Percentiles rank a stretch among this genome's conserved stretches.
Evolutionary conservation across 2,329 filamentous ascomycete species (phyloP).

Genomic region (Ambrosiella beaveri): DNA sequence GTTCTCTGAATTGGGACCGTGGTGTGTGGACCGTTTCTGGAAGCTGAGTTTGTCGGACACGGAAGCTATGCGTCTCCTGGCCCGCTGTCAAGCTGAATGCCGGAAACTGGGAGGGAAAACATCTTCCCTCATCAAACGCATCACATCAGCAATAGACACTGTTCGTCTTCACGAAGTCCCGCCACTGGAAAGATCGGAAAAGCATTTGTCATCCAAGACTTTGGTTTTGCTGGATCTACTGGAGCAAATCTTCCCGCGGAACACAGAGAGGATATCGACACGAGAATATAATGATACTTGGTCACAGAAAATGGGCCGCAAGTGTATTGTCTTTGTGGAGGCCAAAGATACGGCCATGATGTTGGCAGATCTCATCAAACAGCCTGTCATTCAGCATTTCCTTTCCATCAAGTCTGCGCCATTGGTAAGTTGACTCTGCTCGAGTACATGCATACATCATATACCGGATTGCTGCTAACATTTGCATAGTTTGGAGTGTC

Average conservation of each 20-base stretch:
- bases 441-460: slow-evolving; percentile 9
- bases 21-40: slow-evolving; percentile 78
- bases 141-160: not conserved
- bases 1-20: slow-evolving; percentile 53
- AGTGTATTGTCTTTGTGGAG: slow-evolving; percentile 80
- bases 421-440: slow-evolving; percentile 31
- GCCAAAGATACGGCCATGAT: slow-evolving; percentile 60
- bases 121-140: not conserved
- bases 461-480: slow-evolving; percentile 17
- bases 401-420: slow-evolving; percentile 41
- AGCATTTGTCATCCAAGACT: slow-evolving; percentile 56
- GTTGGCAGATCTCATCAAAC: slow-evolving; percentile 49
- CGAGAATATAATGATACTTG: too few species aligned
- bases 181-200: not conserved
- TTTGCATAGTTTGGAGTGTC: slow-evolving; percentile 5
- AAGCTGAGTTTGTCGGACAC: slow-evolving; percentile 47
- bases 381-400: slow-evolving; percentile 32
- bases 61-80: slow-evolving; percentile 42
- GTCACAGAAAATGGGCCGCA: slow-evolving; percentile 16
- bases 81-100: slow-evolving; percentile 23
- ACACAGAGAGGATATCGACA: slow-evolving; percentile 25
- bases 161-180: not conserved
- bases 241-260: slow-evolving; percentile 39
- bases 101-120: not conserved
- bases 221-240: slow-evolving; percentile 43